These are phyloP conservation scores for Agaricus blazei DNA, from an alignment of 768 basidiomycete species.

Conservation along the genomic window DNA sequence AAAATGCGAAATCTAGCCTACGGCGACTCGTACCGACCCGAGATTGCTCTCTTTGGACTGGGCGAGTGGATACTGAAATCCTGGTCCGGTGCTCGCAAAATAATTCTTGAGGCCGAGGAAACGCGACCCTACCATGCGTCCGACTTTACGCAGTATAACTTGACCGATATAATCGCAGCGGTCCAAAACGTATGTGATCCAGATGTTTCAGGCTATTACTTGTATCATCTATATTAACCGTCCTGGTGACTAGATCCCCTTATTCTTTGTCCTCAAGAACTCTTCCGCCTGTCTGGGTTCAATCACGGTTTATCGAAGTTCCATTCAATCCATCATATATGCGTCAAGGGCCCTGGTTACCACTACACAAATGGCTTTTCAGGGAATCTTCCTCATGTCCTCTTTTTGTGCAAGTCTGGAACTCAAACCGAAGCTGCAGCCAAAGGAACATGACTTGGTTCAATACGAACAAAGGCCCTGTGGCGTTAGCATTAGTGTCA, in stretches of 20 bases:
- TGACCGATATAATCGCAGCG: constrained; percentile 59
- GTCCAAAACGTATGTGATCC: constrained; percentile 62
- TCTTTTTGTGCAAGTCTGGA: constrained; percentile 78
- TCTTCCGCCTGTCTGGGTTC: constrained; percentile 75
- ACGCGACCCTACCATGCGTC: constrained; percentile 35
- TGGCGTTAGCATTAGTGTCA: constrained; percentile 70
- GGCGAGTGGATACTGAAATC: constrained; percentile 79
- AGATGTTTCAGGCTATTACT: constrained; percentile 15
- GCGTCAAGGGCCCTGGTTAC: constrained; percentile 59
- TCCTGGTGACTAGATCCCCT: constrained; percentile 50
- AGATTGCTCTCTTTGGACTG: constrained; percentile 78
- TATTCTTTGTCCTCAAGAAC: constrained; percentile 67
- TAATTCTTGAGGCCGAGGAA: constrained; percentile 51
- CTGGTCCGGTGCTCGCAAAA: constrained; percentile 64
- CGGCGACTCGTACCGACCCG: constrained; percentile 72
- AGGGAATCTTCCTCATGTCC: constrained; percentile 81
- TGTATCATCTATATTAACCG: constrained; percentile 13
- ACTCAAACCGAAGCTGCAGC: constrained; percentile 64
- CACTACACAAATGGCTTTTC: constrained; percentile 71
- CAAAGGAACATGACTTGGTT: constrained; percentile 45
- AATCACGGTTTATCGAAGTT: constrained; percentile 75
- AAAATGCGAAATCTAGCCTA: constrained; percentile 71
- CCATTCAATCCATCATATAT: constrained; percentile 67
- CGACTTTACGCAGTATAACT: constrained; percentile 50
- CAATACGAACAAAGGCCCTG: constrained; percentile 40